A percentile compares a stretch with the other conserved stretches of the same genome.
Evolutionary conservation across 352 stramenopile genomes (phyloP).

Genomic region (Thalassiosira pacifica): DNA sequence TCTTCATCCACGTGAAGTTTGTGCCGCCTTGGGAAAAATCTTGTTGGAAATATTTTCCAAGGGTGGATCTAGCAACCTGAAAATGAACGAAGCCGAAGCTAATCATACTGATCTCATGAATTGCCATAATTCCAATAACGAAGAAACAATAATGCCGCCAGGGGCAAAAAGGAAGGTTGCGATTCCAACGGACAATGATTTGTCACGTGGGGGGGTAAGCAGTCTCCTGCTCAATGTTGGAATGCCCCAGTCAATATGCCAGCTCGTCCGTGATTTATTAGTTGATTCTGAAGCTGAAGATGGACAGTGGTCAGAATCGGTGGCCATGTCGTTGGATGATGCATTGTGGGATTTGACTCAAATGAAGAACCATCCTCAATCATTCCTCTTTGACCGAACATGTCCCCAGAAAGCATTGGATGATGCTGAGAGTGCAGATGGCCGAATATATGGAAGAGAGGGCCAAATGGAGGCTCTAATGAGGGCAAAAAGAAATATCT

Average conservation of each 20-base stretch:
- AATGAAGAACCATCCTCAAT: conserved; percentile 29
- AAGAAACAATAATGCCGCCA: neutral
- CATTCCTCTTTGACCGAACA: conserved; percentile 38
- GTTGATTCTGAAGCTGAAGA: conserved; percentile 12
- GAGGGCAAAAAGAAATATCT: conserved; percentile 9
- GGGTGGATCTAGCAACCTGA: neutral
- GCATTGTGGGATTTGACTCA: conserved; percentile 34
- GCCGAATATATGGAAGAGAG: conserved; percentile 31
- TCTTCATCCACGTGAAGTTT: neutral
- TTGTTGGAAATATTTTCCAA: conserved; percentile 32
- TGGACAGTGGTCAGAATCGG: neutral
- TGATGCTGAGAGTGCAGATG: conserved; percentile 2
- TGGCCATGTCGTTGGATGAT: neutral
- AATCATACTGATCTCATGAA: neutral
- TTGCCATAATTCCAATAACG: neutral
- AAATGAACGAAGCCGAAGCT: neutral
- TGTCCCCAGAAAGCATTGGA: conserved; percentile 31
- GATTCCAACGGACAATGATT: neutral
- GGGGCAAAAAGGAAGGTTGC: neutral
- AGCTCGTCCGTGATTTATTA: conserved; percentile 31
- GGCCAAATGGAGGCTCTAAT: conserved; percentile 22
- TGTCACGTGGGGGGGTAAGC: neutral
- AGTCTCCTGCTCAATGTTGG: too few relatives aligned
- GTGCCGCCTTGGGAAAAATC: conserved; percentile 25
- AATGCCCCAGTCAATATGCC: conserved; percentile 22